These are phyloP conservation scores for Leishmania tropica DNA, from an alignment of 208 protist genomes.

Conservation along the genomic window DNA sequence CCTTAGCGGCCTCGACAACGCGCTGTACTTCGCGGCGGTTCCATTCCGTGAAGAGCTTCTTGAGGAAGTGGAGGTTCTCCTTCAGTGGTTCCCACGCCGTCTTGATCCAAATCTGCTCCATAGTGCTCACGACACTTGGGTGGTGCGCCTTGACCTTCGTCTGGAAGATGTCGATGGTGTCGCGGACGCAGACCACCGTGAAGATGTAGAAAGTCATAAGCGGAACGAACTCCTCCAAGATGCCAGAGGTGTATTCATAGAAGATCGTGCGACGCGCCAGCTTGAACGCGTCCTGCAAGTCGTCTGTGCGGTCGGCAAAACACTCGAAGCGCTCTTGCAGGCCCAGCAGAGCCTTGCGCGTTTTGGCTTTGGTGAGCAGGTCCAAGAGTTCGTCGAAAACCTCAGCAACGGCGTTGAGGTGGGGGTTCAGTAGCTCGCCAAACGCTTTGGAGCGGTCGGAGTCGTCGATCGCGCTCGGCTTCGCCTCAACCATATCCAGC, in stretches of 20 bases:
- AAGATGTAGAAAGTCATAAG: slow-evolving; percentile 93
- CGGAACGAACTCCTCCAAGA: slow-evolving; percentile 87
- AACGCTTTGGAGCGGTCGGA: slow-evolving; percentile 73
- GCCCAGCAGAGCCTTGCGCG: slow-evolving; percentile 38
- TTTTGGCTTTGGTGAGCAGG: slow-evolving; percentile 52
- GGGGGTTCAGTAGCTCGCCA: slow-evolving; percentile 57
- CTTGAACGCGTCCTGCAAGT: slow-evolving; percentile 67
- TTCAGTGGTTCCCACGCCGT: slow-evolving; percentile 47
- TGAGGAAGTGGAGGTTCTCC: slow-evolving; percentile 67
- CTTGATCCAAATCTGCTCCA: slow-evolving; percentile 51
- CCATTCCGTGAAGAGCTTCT: slow-evolving; percentile 45
- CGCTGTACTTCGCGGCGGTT: slow-evolving; percentile 79
- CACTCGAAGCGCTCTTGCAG: slow-evolving; percentile 44
- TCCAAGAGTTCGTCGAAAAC: slow-evolving; percentile 73
- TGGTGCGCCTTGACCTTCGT: slow-evolving; percentile 45
- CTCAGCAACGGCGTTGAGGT: slow-evolving; percentile 55
- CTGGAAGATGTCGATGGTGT: slow-evolving; percentile 75
- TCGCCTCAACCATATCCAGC: slow-evolving; percentile 79
- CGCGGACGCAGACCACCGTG: slow-evolving; percentile 76
- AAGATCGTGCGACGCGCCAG: slow-evolving; percentile 75
- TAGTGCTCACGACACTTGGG: slow-evolving; percentile 26
- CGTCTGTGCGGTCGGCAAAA: slow-evolving; percentile 49
- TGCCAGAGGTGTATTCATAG: slow-evolving; percentile 72
- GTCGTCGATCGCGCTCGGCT: slow-evolving; percentile 72
- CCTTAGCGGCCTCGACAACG: slow-evolving; percentile 88